Conservation (phyloP, 2,329 filamentous ascomycete genomes). For the Peltaster fructicola region DNA sequence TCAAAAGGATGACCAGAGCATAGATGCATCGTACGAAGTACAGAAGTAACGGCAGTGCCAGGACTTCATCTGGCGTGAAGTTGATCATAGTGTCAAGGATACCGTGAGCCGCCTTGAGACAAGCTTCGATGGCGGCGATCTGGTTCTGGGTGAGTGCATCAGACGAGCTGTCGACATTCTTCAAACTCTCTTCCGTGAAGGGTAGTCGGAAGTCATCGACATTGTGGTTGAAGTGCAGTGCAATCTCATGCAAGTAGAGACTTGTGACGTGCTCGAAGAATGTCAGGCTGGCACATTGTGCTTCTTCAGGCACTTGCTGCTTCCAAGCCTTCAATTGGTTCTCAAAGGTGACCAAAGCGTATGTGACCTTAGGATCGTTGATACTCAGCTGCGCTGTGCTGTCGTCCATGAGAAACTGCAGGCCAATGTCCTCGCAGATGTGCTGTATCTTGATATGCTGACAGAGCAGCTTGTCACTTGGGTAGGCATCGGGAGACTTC, state of each 20-base stretch:
- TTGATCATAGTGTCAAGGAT: slow-evolving; percentile 32
- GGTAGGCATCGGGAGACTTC: slow-evolving; percentile 37
- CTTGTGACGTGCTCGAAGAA: slow-evolving; percentile 31
- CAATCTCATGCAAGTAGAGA: slow-evolving; percentile 34
- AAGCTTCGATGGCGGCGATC: slow-evolving; percentile 29
- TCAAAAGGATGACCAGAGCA: slow-evolving; percentile 40
- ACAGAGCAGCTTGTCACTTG: slow-evolving; percentile 37
- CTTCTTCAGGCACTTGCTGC: slow-evolving; percentile 23
- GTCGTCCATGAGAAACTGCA: slow-evolving; percentile 40
- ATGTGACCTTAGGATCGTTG: slow-evolving; percentile 37
- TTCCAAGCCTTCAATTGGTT: slow-evolving; percentile 34
- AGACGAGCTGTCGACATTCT: slow-evolving; percentile 20
- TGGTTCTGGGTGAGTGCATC: slow-evolving; percentile 29
- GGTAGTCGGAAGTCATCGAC: slow-evolving; percentile 28
- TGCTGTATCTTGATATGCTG: slow-evolving; percentile 41
- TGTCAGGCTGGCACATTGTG: slow-evolving; percentile 19
- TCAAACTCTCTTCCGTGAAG: slow-evolving; percentile 25
- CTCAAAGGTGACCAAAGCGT: slow-evolving; percentile 36
- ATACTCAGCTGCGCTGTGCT: slow-evolving; percentile 32
- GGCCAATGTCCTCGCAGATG: slow-evolving; percentile 39
- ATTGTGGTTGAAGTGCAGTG: slow-evolving; percentile 29
- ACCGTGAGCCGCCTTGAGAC: slow-evolving; percentile 27
- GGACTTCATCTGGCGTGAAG: slow-evolving; percentile 26
- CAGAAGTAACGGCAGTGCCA: slow-evolving; percentile 27
- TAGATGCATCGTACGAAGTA: slow-evolving; percentile 36